Evolutionary conservation across 2,329 filamentous ascomycete genomes (phyloP).

Genomic region (Fusarium sp.): DNA sequence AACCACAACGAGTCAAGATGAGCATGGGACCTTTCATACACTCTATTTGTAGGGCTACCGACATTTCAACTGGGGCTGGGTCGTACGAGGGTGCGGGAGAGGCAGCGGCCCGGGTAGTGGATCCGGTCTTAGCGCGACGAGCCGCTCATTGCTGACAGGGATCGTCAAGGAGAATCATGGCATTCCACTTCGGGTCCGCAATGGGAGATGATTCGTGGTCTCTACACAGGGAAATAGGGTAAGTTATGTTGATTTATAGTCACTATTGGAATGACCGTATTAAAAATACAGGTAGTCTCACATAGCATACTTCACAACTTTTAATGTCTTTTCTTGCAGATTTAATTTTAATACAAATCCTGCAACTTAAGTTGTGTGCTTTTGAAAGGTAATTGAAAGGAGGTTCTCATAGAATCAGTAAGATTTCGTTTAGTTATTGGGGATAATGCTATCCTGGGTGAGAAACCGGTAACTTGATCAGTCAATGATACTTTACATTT

Average conservation of each 20-base stretch:
- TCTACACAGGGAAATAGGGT: background rate
- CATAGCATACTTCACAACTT: too few species aligned
- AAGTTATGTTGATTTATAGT: too few species aligned
- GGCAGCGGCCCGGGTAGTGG: background rate
- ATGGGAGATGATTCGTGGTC: background rate
- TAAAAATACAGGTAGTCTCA: too few species aligned
- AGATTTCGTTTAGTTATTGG: too few species aligned
- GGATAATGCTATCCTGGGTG: background rate
- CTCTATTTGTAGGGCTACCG: background rate
- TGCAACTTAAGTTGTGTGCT: too few species aligned
- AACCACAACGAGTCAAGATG: background rate
- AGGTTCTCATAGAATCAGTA: too few species aligned
- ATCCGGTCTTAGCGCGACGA: background rate
- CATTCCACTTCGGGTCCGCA: background rate
- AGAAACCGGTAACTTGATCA: background rate
- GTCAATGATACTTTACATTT: too few species aligned
- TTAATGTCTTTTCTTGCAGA: accelerated
- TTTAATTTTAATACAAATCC: too few species aligned
- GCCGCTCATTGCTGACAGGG: background rate
- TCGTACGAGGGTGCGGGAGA: background rate
- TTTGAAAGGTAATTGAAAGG: too few species aligned
- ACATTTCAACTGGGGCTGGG: too few species aligned
- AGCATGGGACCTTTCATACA: background rate
- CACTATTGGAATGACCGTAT: too few species aligned
- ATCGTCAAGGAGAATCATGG: background rate